These are phyloP conservation scores for Binderoboletus segoi DNA, from an alignment of 1,284 basidiomycete species.

Conservation along the genomic window DNA sequence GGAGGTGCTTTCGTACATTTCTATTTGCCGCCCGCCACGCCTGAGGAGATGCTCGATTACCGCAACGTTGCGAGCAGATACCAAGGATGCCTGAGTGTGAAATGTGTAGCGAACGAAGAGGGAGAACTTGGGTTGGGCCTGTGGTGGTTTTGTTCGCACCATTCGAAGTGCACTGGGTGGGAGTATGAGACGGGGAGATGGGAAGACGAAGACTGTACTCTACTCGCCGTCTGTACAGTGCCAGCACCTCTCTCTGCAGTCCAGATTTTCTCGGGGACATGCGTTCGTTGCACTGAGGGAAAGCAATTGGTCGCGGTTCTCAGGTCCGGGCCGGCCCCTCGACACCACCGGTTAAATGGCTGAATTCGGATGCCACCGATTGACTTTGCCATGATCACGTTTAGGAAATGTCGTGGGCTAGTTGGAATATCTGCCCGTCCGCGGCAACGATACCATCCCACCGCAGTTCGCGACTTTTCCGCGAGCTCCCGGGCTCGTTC, in stretches of 20 bases:
- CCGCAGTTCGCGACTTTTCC: conserved; percentile 18
- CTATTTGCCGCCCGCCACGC: conserved; percentile 63
- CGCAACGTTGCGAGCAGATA: conserved; percentile 65
- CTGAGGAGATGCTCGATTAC: conserved; percentile 75
- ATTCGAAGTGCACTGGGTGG: conserved; percentile 68
- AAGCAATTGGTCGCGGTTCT: background rate
- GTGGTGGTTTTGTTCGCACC: conserved; percentile 62
- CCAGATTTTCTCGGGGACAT: conserved; percentile 51
- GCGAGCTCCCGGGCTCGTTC: conserved; percentile 5
- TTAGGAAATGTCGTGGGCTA: conserved; percentile 12
- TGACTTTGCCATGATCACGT: conserved; percentile 22
- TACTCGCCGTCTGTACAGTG: conserved; percentile 68
- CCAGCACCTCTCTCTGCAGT: conserved; percentile 69
- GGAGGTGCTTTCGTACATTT: conserved; percentile 63
- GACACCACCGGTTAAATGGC: conserved; percentile 26
- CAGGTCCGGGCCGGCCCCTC: conserved; percentile 16
- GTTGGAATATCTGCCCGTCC: conserved; percentile 4
- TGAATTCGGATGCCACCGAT: conserved; percentile 1
- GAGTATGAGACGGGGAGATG: conserved; percentile 5
- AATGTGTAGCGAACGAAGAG: conserved; percentile 71
- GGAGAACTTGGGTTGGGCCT: conserved; percentile 61
- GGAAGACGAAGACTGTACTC: background rate
- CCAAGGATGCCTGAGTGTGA: conserved; percentile 56
- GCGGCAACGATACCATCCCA: conserved; percentile 7
- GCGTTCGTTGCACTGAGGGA: background rate